Evolutionary conservation across 1,284 basidiomycete species (phyloP).

Genomic region (Omphalotus olearius): DNA sequence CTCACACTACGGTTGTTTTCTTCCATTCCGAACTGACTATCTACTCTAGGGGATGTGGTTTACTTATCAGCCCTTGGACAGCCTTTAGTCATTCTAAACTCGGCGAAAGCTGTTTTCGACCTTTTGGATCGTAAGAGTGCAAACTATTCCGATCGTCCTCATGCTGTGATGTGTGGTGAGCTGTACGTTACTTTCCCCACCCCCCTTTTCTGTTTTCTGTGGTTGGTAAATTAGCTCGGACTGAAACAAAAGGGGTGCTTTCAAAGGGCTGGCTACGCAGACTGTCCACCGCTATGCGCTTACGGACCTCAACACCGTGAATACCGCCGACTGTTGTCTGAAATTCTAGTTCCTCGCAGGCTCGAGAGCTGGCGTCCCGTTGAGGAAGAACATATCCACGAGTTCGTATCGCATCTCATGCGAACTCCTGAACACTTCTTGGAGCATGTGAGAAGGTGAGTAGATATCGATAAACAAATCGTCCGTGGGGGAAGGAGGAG

Average conservation of each 20-base stretch:
- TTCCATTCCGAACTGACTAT: not conserved
- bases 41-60: not conserved
- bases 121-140: constrained; percentile 1
- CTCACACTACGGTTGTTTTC: not conserved
- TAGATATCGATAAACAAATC: not conserved
- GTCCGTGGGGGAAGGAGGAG: too few species aligned
- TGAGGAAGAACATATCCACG: constrained; percentile 8
- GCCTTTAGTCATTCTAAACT: constrained; percentile 7
- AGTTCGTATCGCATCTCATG: constrained; percentile 6
- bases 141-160: constrained; percentile 4
- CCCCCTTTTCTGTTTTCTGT: not conserved
- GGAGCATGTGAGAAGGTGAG: constrained; percentile 6
- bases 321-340: constrained; percentile 10
- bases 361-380: constrained; percentile 3
- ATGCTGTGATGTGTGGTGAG: constrained; percentile 1
- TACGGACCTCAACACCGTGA: constrained; percentile 11
- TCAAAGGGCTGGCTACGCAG: constrained; percentile 10
- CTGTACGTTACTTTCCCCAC: not conserved
- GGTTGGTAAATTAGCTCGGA: too few species aligned
- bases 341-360: constrained; percentile 5
- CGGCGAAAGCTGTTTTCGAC: constrained; percentile 3
- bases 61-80: constrained; percentile 1
- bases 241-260: too few species aligned
- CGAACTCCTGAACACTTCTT: constrained; percentile 4
- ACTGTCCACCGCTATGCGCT: constrained; percentile 1